phyloP scores from a whole-genome alignment of 805 yeast species.

The Metschnikowia noctiluminum region DNA sequence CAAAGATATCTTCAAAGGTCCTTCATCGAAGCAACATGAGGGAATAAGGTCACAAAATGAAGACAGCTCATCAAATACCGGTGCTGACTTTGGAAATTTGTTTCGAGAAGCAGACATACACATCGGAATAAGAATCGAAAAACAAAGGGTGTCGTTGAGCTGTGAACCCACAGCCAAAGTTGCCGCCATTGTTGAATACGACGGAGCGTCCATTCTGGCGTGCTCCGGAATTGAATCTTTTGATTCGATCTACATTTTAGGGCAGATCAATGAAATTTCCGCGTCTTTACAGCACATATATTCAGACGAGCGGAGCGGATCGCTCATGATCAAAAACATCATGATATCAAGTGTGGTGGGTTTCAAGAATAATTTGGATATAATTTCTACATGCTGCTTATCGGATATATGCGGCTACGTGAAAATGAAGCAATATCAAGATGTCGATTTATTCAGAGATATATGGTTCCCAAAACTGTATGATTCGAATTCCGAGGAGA shows the following conservation, averaged over 20 bases:
- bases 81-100: slow-evolving; percentile 36
- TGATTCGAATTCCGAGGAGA: neutral
- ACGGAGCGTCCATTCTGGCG: slow-evolving; percentile 58
- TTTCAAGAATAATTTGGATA: slow-evolving; percentile 36
- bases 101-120: slow-evolving; percentile 58
- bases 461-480: slow-evolving; percentile 62
- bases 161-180: slow-evolving; percentile 95
- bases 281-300: slow-evolving; percentile 86
- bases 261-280: slow-evolving; percentile 52
- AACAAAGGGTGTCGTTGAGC: slow-evolving; percentile 73
- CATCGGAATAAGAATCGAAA: slow-evolving; percentile 60
- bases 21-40: neutral
- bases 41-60: slow-evolving; percentile 1
- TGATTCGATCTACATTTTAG: slow-evolving; percentile 11
- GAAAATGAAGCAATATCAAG: slow-evolving; percentile 83
- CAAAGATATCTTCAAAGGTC: slow-evolving; percentile 44
- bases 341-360: slow-evolving; percentile 48
- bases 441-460: slow-evolving; percentile 75
- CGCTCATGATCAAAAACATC: slow-evolving; percentile 46
- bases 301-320: slow-evolving; percentile 85
- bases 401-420: slow-evolving; percentile 58
- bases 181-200: slow-evolving; percentile 75
- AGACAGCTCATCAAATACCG: slow-evolving; percentile 9
- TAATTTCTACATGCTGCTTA: slow-evolving; percentile 50
- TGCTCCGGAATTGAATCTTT: slow-evolving; percentile 38